Evolutionary conservation across 2,329 filamentous ascomycete genomes (phyloP).

Genomic region (Diaporthe amygdali): DNA sequence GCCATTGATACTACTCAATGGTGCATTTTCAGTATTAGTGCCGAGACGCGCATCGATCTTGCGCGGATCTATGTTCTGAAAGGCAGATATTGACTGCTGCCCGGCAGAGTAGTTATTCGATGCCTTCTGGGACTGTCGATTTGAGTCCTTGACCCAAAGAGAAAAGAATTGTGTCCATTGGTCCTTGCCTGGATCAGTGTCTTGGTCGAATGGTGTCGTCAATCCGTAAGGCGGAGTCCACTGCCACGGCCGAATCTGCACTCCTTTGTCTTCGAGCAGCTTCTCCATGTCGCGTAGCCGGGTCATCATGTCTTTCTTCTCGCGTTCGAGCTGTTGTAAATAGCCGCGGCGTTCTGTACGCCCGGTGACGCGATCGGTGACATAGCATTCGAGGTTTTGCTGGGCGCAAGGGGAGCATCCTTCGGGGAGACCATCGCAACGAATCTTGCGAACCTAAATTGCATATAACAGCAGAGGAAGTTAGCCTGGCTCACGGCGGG

Average conservation of each 20-base stretch:
- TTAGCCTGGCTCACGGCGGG: neutral
- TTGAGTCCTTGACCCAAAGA: conserved; percentile 42
- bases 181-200: conserved; percentile 35
- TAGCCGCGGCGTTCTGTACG: conserved; percentile 81
- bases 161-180: conserved; percentile 43
- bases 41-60: conserved; percentile 70
- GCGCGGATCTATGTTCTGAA: conserved; percentile 34
- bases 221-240: conserved; percentile 36
- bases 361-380: conserved; percentile 86
- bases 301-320: conserved; percentile 70
- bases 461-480: neutral
- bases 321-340: conserved; percentile 75
- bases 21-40: conserved; percentile 65
- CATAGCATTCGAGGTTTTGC: conserved; percentile 78
- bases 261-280: conserved; percentile 64
- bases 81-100: conserved; percentile 1
- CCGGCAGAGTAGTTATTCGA: neutral
- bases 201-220: conserved; percentile 34
- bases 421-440: conserved; percentile 80
- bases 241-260: conserved; percentile 63
- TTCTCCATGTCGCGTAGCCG: conserved; percentile 73
- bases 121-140: conserved; percentile 33
- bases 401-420: conserved; percentile 83
- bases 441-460: conserved; percentile 78
- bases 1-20: conserved; percentile 75